phyloP scores from a whole-genome alignment of 1,139 yeast genomes.

The Pichia sp. region DNA sequence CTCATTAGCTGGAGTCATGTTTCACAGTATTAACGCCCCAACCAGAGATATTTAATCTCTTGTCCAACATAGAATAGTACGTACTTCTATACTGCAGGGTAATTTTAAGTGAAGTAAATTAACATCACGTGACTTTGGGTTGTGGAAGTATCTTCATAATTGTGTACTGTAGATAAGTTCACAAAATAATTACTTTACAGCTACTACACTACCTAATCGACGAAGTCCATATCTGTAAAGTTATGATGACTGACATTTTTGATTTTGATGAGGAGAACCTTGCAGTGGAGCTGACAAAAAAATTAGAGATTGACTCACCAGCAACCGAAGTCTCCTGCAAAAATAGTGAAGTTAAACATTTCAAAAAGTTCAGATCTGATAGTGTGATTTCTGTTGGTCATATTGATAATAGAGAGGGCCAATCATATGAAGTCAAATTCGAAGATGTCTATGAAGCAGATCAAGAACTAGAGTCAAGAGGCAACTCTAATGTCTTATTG shows the following conservation, averaged over 20 bases:
- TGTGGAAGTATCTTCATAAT: too few relatives aligned
- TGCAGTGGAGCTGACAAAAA: slow-evolving; percentile 6
- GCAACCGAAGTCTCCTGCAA: neutral
- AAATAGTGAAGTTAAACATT: slow-evolving; percentile 9
- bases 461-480: slow-evolving; percentile 15
- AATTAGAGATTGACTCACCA: neutral
- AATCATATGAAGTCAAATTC: slow-evolving; percentile 42
- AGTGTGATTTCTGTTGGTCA: slow-evolving; percentile 31
- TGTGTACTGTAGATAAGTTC: too few relatives aligned
- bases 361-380: slow-evolving; percentile 23
- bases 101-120: too few relatives aligned
- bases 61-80: too few relatives aligned
- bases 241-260: slow-evolving; percentile 25
- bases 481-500: slow-evolving; percentile 10
- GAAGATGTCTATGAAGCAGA: slow-evolving; percentile 27
- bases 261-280: slow-evolving; percentile 26
- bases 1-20: too few relatives aligned
- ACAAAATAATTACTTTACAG: too few relatives aligned
- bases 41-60: too few relatives aligned
- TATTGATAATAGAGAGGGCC: slow-evolving; percentile 36
- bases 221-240: too few relatives aligned
- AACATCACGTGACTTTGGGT: too few relatives aligned
- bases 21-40: too few relatives aligned
- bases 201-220: too few relatives aligned
- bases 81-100: too few relatives aligned